Conservation (phyloP, 148 eudicot genomes). For the Euryodendron excelsum region DNA sequence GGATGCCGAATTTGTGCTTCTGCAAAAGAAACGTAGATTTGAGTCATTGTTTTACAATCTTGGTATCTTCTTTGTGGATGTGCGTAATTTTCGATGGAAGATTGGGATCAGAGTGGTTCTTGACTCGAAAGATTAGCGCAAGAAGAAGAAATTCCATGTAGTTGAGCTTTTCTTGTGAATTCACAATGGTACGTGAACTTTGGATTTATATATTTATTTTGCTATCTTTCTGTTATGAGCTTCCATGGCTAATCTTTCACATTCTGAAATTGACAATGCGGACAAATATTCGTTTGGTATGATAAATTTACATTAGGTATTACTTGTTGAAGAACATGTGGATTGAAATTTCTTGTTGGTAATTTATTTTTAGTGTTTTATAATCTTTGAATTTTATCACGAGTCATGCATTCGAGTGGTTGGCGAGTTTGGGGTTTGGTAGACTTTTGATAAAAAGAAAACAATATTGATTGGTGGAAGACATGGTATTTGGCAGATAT, state of each 20-base stretch:
- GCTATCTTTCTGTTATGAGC: no score
- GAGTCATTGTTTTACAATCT: no score
- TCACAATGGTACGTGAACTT: slow-evolving; percentile 3
- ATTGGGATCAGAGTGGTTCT: not conserved
- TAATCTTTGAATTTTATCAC: no score
- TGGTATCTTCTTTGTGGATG: no score
- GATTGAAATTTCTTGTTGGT: not conserved
- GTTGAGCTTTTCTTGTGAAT: not conserved
- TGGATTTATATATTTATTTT: not conserved
- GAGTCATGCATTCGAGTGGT: not conserved
- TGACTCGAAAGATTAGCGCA: not conserved
- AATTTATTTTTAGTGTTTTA: not conserved
- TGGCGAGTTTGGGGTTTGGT: not conserved
- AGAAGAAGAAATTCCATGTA: slow-evolving; percentile 7
- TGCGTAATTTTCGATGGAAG: not conserved
- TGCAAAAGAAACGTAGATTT: not conserved
- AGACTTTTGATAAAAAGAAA: not conserved
- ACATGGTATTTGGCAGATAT: not conserved
- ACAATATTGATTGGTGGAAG: not conserved
- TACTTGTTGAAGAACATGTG: not conserved
- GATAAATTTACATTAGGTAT: not conserved
- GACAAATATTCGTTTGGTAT: not conserved
- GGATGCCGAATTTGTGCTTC: not conserved
- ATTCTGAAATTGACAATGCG: not conserved
- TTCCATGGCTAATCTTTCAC: no score